These are phyloP conservation scores for Arachnomyces sp. DNA, from an alignment of 2,329 filamentous ascomycete genomes.

Conservation along the genomic window DNA sequence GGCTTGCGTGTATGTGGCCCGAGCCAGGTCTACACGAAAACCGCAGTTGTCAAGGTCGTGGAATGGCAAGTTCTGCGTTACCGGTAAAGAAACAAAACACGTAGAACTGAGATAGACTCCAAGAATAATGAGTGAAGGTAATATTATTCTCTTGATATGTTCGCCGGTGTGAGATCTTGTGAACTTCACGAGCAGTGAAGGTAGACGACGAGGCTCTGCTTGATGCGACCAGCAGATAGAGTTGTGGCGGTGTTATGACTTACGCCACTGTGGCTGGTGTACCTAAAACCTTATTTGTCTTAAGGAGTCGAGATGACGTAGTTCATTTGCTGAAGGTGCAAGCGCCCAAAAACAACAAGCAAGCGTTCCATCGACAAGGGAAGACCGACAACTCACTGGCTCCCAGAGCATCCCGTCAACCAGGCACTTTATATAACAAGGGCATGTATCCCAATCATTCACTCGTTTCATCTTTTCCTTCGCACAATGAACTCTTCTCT, in stretches of 20 bases:
- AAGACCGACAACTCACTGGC: too few relatives aligned
- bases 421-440: neutral
- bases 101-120: neutral
- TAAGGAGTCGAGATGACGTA: conserved; percentile 1
- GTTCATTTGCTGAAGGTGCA: conserved; percentile 7
- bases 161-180: too few relatives aligned
- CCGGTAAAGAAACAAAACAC: neutral
- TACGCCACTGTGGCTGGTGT: conserved; percentile 15
- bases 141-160: too few relatives aligned
- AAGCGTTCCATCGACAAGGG: too few relatives aligned
- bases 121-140: too few relatives aligned
- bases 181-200: too few relatives aligned
- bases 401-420: too few relatives aligned
- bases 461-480: conserved; percentile 14
- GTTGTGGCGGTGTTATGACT: conserved; percentile 14
- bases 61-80: conserved; percentile 12
- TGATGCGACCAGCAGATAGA: too few relatives aligned
- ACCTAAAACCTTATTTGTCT: conserved; percentile 6
- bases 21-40: conserved; percentile 5
- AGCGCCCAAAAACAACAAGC: neutral
- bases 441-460: conserved; percentile 17
- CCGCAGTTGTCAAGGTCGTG: conserved; percentile 11
- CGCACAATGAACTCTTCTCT: conserved; percentile 3
- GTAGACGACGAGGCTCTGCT: conserved; percentile 8
- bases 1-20: neutral